These are phyloP conservation scores for Sphaerulina vaccinii DNA, from an alignment of 2,329 filamentous ascomycete genomes.

Conservation along the genomic window DNA sequence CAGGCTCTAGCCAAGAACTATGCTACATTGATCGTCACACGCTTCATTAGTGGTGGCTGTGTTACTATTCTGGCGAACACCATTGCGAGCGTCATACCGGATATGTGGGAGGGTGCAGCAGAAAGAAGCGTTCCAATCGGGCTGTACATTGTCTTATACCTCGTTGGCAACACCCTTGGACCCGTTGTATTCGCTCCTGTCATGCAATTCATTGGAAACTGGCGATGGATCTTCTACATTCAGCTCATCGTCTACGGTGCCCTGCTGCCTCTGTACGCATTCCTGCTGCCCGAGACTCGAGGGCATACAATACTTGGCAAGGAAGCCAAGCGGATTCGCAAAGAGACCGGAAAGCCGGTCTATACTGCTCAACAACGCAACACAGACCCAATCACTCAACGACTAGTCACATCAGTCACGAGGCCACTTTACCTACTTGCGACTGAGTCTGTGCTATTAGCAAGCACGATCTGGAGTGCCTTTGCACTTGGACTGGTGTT, in stretches of 20 bases:
- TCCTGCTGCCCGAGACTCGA: slow-evolving; percentile 49
- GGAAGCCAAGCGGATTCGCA: slow-evolving; percentile 39
- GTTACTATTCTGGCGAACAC: slow-evolving; percentile 39
- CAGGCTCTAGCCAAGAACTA: slow-evolving; percentile 42
- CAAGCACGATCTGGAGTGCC: slow-evolving; percentile 50
- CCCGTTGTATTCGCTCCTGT: slow-evolving; percentile 40
- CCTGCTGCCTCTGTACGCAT: slow-evolving; percentile 41
- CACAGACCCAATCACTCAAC: slow-evolving; percentile 32
- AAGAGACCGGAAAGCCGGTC: slow-evolving; percentile 28
- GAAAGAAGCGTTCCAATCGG: slow-evolving; percentile 38
- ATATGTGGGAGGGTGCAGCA: slow-evolving; percentile 39
- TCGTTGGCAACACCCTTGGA: slow-evolving; percentile 38
- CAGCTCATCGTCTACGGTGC: slow-evolving; percentile 47
- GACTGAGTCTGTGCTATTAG: slow-evolving; percentile 52
- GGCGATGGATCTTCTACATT: slow-evolving; percentile 44
- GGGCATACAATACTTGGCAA: slow-evolving; percentile 47
- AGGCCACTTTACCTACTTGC: slow-evolving; percentile 44
- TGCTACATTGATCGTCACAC: slow-evolving; percentile 39
- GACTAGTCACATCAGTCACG: slow-evolving; percentile 33
- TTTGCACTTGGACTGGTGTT: slow-evolving; percentile 50
- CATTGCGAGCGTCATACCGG: slow-evolving; percentile 40
- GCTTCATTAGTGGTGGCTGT: slow-evolving; percentile 42
- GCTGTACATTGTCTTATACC: slow-evolving; percentile 39
- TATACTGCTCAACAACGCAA: slow-evolving; percentile 40
- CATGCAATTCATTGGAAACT: slow-evolving; percentile 32